These are phyloP conservation scores for Pythium dissotocum DNA, from an alignment of 352 stramenopile species.

Conservation along the genomic window DNA sequence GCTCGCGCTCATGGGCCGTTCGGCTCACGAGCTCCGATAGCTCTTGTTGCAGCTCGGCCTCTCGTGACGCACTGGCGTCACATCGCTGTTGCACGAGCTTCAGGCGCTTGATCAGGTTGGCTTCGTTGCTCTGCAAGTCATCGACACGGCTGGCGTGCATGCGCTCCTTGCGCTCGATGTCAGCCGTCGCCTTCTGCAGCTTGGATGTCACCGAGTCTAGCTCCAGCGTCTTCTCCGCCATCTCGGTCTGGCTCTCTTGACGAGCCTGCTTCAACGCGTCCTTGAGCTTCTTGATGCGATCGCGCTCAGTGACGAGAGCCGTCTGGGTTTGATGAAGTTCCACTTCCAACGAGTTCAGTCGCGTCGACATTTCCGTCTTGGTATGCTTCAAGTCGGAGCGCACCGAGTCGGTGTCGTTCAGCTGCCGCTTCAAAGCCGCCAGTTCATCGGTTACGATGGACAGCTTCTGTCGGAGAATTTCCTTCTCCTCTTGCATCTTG, in stretches of 20 bases:
- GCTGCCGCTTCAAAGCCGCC: slow-evolving; percentile 19
- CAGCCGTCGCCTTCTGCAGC: slow-evolving; percentile 13
- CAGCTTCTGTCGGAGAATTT: slow-evolving; percentile 11
- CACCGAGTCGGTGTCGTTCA: slow-evolving; percentile 12
- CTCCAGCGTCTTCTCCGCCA: slow-evolving; percentile 16
- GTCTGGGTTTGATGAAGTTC: slow-evolving; percentile 28
- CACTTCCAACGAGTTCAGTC: slow-evolving; percentile 23
- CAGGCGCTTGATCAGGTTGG: slow-evolving; percentile 31
- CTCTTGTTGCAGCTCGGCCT: slow-evolving; percentile 58
- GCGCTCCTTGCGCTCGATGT: slow-evolving; percentile 25
- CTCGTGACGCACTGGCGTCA: slow-evolving; percentile 23
- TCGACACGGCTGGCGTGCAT: slow-evolving; percentile 23
- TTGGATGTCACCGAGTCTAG: slow-evolving; percentile 19
- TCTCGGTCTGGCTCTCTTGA: slow-evolving; percentile 14
- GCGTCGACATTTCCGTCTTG: slow-evolving; percentile 22
- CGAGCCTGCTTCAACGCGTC: slow-evolving; percentile 23
- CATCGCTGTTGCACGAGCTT: slow-evolving; percentile 30
- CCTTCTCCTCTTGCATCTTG: slow-evolving; percentile 23
- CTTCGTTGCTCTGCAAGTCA: slow-evolving; percentile 30
- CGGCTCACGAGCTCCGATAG: slow-evolving; percentile 31
- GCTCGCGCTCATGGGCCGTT: slow-evolving; percentile 52
- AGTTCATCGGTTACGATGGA: slow-evolving; percentile 22
- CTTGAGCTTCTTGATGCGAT: slow-evolving; percentile 25
- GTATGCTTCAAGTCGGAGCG: slow-evolving; percentile 19
- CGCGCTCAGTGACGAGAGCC: slow-evolving; percentile 26